Evolutionary conservation across 192 early-diverging fungal genomes (phyloP).

Genomic region (Backusella parvicylindrica): DNA sequence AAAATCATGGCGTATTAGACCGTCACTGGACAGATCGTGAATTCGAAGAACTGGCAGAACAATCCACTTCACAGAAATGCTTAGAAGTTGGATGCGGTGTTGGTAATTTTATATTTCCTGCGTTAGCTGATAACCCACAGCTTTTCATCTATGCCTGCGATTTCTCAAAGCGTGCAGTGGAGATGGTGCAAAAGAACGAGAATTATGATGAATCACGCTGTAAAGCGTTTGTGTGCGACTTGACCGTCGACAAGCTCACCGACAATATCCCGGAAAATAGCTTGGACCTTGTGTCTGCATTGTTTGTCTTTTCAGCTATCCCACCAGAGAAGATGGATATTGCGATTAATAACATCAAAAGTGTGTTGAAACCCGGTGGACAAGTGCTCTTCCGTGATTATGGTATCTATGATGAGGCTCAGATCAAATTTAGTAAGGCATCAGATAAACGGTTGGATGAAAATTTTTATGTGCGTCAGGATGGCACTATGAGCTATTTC

Average conservation of each 20-base stretch:
- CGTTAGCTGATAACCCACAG: conserved; percentile 74
- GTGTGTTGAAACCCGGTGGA: conserved; percentile 81
- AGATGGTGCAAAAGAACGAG: conserved; percentile 81
- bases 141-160: conserved; percentile 93
- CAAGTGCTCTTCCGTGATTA: conserved; percentile 95
- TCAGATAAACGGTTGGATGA: conserved; percentile 81
- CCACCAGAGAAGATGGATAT: conserved; percentile 79
- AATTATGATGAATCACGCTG: conserved; percentile 72
- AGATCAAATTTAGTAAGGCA: conserved; percentile 77
- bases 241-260: conserved; percentile 71
- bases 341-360: conserved; percentile 77
- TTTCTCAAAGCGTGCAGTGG: conserved; percentile 86
- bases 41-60: conserved; percentile 72
- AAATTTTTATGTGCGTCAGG: conserved; percentile 96
- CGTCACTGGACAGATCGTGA: conserved; percentile 96
- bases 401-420: conserved; percentile 93
- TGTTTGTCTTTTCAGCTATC: conserved; percentile 96
- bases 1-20: conserved; percentile 40
- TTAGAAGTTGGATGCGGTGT: conserved; percentile 98
- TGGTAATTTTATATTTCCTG: conserved; percentile 94
- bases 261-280: conserved; percentile 71
- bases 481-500: conserved; percentile 93
- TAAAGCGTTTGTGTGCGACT: conserved; percentile 93
- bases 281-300: conserved; percentile 82
- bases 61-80: conserved; percentile 20